Conservation (phyloP, 768 basidiomycete genomes). For the Leccinum barrowsii region DNA sequence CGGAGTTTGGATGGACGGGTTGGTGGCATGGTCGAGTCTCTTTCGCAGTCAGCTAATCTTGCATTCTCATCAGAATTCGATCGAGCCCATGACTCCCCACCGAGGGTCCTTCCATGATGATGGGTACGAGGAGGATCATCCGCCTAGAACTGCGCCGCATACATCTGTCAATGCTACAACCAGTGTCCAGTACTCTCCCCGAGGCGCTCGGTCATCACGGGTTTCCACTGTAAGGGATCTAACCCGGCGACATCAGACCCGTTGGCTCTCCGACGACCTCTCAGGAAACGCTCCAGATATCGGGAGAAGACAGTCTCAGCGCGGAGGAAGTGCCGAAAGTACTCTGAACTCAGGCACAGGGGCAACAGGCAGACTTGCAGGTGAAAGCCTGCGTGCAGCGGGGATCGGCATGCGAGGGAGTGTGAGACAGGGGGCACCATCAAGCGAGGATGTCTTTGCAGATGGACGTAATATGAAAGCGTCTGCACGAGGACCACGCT, state of each 20-base stretch:
- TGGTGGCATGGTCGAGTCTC: constrained; percentile 10
- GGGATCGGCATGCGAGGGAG: constrained; percentile 48
- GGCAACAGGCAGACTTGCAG: constrained; percentile 50
- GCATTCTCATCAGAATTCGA: constrained; percentile 22
- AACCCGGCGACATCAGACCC: constrained; percentile 46
- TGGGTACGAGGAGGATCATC: constrained; percentile 18
- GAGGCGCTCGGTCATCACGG: constrained; percentile 31
- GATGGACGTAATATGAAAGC: constrained; percentile 18
- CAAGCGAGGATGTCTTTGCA: constrained; percentile 37
- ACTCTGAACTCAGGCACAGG: constrained; percentile 43
- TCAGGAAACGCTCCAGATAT: constrained; percentile 20
- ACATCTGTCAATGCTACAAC: constrained; percentile 20
- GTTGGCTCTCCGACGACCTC: constrained; percentile 54
- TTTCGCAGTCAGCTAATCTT: constrained; percentile 1
- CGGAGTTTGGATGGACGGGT: constrained; percentile 43
- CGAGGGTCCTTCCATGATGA: constrained; percentile 24
- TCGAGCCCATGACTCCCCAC: constrained; percentile 41
- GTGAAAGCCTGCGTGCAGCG: constrained; percentile 68
- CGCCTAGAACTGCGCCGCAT: constrained; percentile 24
- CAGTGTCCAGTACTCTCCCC: constrained; percentile 26
- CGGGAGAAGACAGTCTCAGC: constrained; percentile 53
- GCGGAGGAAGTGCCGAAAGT: constrained; percentile 72
- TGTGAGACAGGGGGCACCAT: constrained; percentile 25
- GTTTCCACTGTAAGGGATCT: constrained; percentile 49
- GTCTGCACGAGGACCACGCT: constrained; percentile 17